These are phyloP conservation scores for Saccharum officinarum DNA, from an alignment of 176 grass and related monocot species.

Conservation along the genomic window DNA sequence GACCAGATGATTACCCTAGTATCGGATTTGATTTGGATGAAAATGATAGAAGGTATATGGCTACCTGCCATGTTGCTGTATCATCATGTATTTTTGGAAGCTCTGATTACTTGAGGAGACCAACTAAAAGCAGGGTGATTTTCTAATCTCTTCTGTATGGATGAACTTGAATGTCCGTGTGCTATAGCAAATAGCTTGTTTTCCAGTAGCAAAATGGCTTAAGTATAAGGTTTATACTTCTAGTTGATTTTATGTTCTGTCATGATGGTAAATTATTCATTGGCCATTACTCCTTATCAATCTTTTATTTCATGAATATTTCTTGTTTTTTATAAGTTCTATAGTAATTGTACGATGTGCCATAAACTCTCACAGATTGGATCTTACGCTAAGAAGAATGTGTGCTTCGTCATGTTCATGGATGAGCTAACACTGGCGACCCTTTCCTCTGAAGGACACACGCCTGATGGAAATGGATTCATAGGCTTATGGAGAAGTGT, in stretches of 20 bases:
- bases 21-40: slow-evolving; percentile 77
- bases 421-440: slow-evolving; percentile 77
- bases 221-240: not conserved
- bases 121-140: slow-evolving; percentile 83
- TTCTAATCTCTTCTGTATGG: slow-evolving; percentile 30
- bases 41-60: slow-evolving; percentile 67
- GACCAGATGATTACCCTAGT: slow-evolving; percentile 43
- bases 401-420: slow-evolving; percentile 97
- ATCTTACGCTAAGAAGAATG: slow-evolving; percentile 76
- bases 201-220: slow-evolving; percentile 23
- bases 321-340: not conserved
- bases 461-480: slow-evolving; percentile 64
- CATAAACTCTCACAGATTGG: slow-evolving; percentile 70
- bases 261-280: not conserved
- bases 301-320: slow-evolving; percentile 24
- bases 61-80: slow-evolving; percentile 63
- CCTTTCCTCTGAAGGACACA: slow-evolving; percentile 82
- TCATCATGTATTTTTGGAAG: slow-evolving; percentile 97
- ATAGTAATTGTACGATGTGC: slow-evolving; percentile 20
- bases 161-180: not conserved
- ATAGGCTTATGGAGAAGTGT: slow-evolving; percentile 83
- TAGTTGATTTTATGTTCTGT: slow-evolving; percentile 8
- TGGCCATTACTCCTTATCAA: not conserved
- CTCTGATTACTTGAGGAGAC: slow-evolving; percentile 83
- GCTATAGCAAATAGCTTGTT: slow-evolving; percentile 9